A percentile compares a stretch with the other conserved stretches of the same genome.
These are phyloP conservation scores for Flaveria brownii DNA, from an alignment of 129 eudicot species.

Conservation along the genomic window DNA sequence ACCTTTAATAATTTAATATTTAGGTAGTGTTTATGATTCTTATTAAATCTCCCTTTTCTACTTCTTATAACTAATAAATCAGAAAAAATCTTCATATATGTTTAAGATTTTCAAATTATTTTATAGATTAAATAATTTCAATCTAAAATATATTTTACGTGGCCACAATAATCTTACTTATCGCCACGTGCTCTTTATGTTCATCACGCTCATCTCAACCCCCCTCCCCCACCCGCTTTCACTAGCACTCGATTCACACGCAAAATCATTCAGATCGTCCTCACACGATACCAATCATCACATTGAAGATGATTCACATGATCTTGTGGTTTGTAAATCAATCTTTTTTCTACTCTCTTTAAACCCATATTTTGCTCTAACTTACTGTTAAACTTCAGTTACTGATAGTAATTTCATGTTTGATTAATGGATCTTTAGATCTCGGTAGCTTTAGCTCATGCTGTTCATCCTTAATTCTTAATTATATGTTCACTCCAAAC, in stretches of 20 bases:
- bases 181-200: conserved; percentile 25
- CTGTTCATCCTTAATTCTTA: conserved; percentile 4
- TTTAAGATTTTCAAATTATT: not conserved
- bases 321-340: conserved; percentile 29
- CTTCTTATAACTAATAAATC: too few species aligned
- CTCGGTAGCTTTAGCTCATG: conserved; percentile 4
- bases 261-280: conserved; percentile 19
- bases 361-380: not conserved
- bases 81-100: too few species aligned
- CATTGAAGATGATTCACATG: conserved; percentile 14
- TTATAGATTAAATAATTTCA: not conserved
- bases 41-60: too few species aligned
- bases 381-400: conserved; percentile 12
- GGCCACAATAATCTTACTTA: conserved; percentile 12
- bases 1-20: too few species aligned
- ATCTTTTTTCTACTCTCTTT: conserved; percentile 2
- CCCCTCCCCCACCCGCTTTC: not conserved
- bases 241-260: not conserved
- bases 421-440: conserved; percentile 15
- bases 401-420: conserved; percentile 1
- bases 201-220: not conserved
- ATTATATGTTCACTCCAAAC: not conserved
- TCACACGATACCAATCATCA: not conserved
- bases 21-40: too few species aligned
- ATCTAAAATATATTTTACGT: not conserved